These are phyloP conservation scores for Pythium folliculosum DNA, from an alignment of 352 stramenopile genomes.

Conservation along the genomic window DNA sequence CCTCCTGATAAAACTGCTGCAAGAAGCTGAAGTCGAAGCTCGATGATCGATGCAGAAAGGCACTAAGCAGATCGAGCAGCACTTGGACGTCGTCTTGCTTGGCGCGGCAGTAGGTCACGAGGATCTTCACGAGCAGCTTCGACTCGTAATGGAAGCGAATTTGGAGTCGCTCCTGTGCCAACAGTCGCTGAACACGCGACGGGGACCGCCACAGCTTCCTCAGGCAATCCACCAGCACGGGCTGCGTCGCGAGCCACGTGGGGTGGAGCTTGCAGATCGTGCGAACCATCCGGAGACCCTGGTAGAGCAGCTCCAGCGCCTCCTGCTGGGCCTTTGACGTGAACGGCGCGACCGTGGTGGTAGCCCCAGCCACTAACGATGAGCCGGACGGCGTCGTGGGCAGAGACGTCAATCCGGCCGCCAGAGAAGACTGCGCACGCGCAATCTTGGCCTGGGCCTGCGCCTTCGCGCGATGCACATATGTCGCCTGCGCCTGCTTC, in stretches of 20 bases:
- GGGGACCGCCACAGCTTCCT: slow-evolving; percentile 94
- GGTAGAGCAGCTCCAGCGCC: slow-evolving; percentile 93
- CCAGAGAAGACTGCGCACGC: slow-evolving; percentile 66
- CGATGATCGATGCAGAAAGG: slow-evolving; percentile 93
- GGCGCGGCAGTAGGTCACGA: slow-evolving; percentile 93
- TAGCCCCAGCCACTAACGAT: background rate
- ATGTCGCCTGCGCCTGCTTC: slow-evolving; percentile 89
- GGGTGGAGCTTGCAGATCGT: slow-evolving; percentile 90
- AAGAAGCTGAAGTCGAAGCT: slow-evolving; percentile 95
- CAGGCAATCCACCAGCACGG: slow-evolving; percentile 92
- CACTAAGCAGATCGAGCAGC: slow-evolving; percentile 94
- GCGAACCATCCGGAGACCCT: slow-evolving; percentile 92
- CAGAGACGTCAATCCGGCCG: slow-evolving; percentile 27
- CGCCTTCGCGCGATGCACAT: slow-evolving; percentile 84
- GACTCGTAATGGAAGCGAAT: slow-evolving; percentile 96
- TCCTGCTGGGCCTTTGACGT: slow-evolving; percentile 82
- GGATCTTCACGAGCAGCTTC: slow-evolving; percentile 93
- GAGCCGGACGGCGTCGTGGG: slow-evolving; percentile 24
- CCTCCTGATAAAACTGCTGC: slow-evolving; percentile 84
- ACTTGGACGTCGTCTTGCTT: slow-evolving; percentile 95
- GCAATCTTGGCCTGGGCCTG: slow-evolving; percentile 88
- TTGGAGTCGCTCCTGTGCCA: slow-evolving; percentile 71
- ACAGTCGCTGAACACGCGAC: slow-evolving; percentile 72
- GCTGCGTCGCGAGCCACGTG: slow-evolving; percentile 84
- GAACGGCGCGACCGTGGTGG: slow-evolving; percentile 38